Evolutionary conservation across 768 basidiomycete species (phyloP).

Genomic region (Amanita pseudoporphyria): DNA sequence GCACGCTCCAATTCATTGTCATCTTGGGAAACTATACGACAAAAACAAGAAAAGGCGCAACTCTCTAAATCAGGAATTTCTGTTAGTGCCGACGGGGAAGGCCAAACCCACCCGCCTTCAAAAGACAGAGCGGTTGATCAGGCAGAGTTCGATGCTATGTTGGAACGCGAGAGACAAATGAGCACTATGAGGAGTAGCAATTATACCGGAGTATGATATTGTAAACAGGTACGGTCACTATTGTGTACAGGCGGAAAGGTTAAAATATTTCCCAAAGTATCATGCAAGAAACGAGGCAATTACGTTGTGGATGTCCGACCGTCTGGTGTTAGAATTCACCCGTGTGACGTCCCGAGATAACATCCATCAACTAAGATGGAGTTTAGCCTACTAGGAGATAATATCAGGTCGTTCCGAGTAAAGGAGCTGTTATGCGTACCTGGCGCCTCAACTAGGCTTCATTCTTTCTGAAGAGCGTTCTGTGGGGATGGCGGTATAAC

Average conservation of each 20-base stretch:
- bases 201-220: conserved; percentile 7
- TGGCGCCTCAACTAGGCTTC: conserved; percentile 21
- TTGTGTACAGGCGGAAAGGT: not conserved
- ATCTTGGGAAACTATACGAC: conserved; percentile 61
- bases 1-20: conserved; percentile 32
- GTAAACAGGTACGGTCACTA: conserved; percentile 10
- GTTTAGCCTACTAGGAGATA: not conserved
- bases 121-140: conserved; percentile 37
- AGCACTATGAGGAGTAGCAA: conserved; percentile 14
- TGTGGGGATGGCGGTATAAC: conserved; percentile 72
- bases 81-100: conserved; percentile 4
- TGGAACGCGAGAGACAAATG: conserved; percentile 48
- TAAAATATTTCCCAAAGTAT: not conserved
- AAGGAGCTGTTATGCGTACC: conserved; percentile 24
- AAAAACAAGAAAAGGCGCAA: conserved; percentile 36
- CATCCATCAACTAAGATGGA: not conserved
- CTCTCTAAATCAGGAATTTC: conserved; percentile 13
- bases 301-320: not conserved
- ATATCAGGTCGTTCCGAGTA: conserved; percentile 18
- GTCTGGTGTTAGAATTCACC: not conserved
- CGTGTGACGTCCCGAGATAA: not conserved
- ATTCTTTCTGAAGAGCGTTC: conserved; percentile 48
- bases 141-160: conserved; percentile 46
- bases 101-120: conserved; percentile 7
- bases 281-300: not conserved